Percentiles rank a stretch among this genome's conserved stretches.
phyloP scores from a whole-genome alignment of 2,329 filamentous ascomycete species.

The Mariannaea sp. region DNA sequence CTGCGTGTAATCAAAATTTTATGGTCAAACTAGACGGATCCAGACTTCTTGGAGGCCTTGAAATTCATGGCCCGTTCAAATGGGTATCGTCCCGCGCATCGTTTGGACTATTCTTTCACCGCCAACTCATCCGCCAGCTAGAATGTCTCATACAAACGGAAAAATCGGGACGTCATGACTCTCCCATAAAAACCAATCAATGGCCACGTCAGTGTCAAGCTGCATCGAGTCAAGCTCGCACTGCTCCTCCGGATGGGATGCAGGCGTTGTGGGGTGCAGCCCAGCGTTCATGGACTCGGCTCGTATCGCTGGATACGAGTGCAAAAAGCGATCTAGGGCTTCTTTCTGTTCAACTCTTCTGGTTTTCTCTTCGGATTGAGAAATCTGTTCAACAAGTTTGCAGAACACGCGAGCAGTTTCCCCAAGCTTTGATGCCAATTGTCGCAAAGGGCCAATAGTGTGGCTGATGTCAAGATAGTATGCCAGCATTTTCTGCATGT shows the following conservation, averaged over 20 bases:
- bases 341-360: not conserved
- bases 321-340: not conserved
- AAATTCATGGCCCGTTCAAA: no score
- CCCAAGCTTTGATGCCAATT: not conserved
- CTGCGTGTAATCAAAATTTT: no score
- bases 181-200: not conserved
- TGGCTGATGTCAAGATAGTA: not conserved
- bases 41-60: no score
- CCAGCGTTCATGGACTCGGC: not conserved
- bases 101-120: no score
- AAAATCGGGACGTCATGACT: not conserved
- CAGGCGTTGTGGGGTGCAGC: not conserved
- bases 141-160: not conserved
- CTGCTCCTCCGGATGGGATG: not conserved
- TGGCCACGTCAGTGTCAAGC: not conserved
- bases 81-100: no score
- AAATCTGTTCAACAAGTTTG: not conserved
- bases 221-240: not conserved
- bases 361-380: not conserved
- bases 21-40: no score
- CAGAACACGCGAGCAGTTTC: not conserved
- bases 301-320: not conserved
- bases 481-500: not conserved
- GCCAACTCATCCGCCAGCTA: no score
- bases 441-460: not conserved